A percentile compares a stretch with the other conserved stretches of the same genome.
phyloP scores from a whole-genome alignment of 2,329 filamentous ascomycete genomes.

The Cercospora zeae-maydis region DNA sequence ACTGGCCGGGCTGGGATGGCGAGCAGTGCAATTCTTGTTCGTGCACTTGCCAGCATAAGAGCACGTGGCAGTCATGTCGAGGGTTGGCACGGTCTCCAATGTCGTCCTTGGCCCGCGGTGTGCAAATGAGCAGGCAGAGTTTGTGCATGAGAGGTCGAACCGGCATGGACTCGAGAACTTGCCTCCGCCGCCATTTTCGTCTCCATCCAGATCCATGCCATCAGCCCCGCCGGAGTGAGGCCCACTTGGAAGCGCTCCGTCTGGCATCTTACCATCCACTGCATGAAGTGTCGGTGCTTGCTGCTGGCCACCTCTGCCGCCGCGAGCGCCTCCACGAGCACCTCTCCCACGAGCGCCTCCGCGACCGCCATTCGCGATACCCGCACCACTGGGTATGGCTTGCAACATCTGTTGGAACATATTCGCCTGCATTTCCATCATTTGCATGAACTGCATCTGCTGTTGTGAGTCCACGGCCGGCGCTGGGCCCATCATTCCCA shows the following conservation, averaged over 20 bases:
- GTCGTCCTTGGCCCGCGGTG: constrained; percentile 85
- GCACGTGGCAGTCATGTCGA: constrained; percentile 80
- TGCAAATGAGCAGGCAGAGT: constrained; percentile 85
- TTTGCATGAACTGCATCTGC: constrained; percentile 68
- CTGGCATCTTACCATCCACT: constrained; percentile 26
- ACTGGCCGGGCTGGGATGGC: constrained; percentile 86
- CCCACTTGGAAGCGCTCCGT: constrained; percentile 21
- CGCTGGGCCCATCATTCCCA: constrained; percentile 39
- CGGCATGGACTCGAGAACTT: constrained; percentile 71
- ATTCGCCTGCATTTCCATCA: constrained; percentile 64
- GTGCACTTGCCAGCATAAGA: constrained; percentile 87
- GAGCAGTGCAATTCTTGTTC: constrained; percentile 87
- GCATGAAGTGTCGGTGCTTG: constrained; percentile 18
- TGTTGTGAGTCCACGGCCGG: constrained; percentile 60
- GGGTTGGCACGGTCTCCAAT: constrained; percentile 59
- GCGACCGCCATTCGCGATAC: constrained; percentile 47
- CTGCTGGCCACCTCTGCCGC: constrained; percentile 16
- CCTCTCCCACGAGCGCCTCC: constrained; percentile 17
- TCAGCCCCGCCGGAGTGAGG: constrained; percentile 36
- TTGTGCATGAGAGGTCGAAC: constrained; percentile 84
- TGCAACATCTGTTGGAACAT: constrained; percentile 71
- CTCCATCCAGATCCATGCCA: constrained; percentile 60
- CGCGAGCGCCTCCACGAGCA: constrained; percentile 13
- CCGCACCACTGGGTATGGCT: constrained; percentile 18
- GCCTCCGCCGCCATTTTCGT: constrained; percentile 49